Percentiles rank a stretch among this genome's conserved stretches.
These are phyloP conservation scores for Ilyonectria robusta DNA, from an alignment of 2,329 filamentous ascomycete species.

Conservation along the genomic window DNA sequence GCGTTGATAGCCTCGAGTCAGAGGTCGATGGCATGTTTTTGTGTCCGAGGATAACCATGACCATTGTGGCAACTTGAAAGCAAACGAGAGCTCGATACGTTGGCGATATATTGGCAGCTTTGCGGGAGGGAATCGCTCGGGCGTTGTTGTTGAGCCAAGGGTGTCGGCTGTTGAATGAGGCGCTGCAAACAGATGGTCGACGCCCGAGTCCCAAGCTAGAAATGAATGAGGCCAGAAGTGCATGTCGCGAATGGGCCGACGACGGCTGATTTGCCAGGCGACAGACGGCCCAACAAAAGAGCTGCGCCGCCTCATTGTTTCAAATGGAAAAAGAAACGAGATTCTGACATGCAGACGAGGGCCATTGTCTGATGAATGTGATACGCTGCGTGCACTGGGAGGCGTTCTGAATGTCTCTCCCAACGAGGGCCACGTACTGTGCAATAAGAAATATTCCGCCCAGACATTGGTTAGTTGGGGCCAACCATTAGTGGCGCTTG, in stretches of 20 bases:
- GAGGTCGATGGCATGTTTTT: neutral
- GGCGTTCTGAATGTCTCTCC: neutral
- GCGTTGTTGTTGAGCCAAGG: conserved; percentile 1
- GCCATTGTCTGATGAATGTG: conserved; percentile 11
- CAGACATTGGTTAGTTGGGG: conserved; percentile 5
- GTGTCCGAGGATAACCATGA: neutral
- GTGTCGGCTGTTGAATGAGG: neutral
- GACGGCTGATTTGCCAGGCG: conserved; percentile 23
- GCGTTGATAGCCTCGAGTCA: neutral
- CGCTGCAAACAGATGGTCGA: conserved; percentile 8
- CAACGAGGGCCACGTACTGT: neutral
- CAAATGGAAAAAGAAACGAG: neutral
- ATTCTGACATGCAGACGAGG: neutral
- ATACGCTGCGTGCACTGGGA: neutral
- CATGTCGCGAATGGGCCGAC: conserved; percentile 36
- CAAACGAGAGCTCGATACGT: neutral
- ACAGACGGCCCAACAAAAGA: conserved; percentile 15
- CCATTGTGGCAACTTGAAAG: neutral
- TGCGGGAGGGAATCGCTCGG: neutral
- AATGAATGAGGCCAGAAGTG: conserved; percentile 34
- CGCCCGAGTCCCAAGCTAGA: conserved; percentile 11
- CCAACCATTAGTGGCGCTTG: conserved; percentile 16
- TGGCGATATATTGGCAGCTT: neutral
- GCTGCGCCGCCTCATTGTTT: conserved; percentile 11
- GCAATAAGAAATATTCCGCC: neutral